phyloP scores from a whole-genome alignment of 495 filamentous ascomycete genomes.

The Penicillium subrubescens region DNA sequence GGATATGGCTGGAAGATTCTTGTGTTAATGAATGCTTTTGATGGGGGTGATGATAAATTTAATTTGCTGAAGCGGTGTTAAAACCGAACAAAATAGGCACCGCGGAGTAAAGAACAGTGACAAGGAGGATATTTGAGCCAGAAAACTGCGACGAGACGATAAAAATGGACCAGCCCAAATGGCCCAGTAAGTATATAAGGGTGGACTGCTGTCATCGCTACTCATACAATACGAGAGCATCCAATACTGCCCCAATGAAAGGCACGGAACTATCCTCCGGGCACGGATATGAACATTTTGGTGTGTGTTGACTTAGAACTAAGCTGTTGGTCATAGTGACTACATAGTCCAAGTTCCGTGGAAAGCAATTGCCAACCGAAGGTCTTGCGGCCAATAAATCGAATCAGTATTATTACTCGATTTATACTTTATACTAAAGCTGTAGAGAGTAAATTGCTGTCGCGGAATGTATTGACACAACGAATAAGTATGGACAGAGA shows the following conservation, averaged over 20 bases:
- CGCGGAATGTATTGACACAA: not conserved
- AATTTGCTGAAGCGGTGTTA: not conserved
- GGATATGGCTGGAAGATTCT: not conserved
- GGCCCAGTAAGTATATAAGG: conserved; percentile 7
- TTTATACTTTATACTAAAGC: not conserved
- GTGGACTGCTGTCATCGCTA: conserved; percentile 27
- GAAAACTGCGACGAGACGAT: not conserved
- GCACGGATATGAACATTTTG: not conserved
- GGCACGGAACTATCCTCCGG: conserved; percentile 26
- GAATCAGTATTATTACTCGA: not conserved
- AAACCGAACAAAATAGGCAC: not conserved
- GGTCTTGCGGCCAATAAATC: not conserved
- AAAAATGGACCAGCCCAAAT: not conserved
- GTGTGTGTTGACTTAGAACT: not conserved
- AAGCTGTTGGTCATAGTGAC: conserved; percentile 7
- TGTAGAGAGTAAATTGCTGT: not conserved
- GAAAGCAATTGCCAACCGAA: conserved; percentile 3
- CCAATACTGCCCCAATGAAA: not conserved
- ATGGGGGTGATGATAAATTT: not conserved
- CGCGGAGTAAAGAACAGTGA: not conserved
- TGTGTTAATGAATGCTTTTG: not conserved
- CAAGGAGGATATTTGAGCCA: not conserved
- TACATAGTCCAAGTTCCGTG: conserved; percentile 1
- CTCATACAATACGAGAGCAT: not conserved
- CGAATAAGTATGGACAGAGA: not conserved